Conservation (phyloP, 2,329 filamentous ascomycete genomes). For the Fusarium chaquense region DNA sequence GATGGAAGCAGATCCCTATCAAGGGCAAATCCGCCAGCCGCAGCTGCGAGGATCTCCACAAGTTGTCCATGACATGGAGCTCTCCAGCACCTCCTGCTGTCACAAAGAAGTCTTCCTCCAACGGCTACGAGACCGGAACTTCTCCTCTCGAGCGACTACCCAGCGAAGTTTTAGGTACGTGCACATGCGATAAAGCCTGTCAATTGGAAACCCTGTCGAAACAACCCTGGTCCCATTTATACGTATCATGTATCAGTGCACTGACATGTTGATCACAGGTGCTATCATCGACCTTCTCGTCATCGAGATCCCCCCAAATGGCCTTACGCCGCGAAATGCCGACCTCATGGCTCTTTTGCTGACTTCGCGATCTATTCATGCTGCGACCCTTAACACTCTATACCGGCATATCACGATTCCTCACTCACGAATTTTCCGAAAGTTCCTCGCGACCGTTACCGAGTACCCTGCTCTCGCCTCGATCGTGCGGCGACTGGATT, state of each 20-base stretch:
- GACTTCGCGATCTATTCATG: conserved; percentile 80
- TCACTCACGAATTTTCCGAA: conserved; percentile 85
- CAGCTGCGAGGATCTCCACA: conserved; percentile 71
- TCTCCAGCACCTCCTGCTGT: conserved; percentile 52
- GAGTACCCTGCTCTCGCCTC: conserved; percentile 76
- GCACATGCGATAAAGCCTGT: conserved; percentile 6
- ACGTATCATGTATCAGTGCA: conserved; percentile 18
- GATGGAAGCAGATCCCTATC: conserved; percentile 73
- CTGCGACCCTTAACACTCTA: conserved; percentile 78
- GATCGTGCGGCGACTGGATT: conserved; percentile 82
- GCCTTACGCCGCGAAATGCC: conserved; percentile 79
- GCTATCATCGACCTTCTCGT: conserved; percentile 80
- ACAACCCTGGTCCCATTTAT: conserved; percentile 26
- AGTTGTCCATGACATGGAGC: conserved; percentile 67
- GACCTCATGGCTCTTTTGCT: conserved; percentile 82
- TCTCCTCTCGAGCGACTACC: conserved; percentile 76
- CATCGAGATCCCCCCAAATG: conserved; percentile 78
- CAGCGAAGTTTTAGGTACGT: conserved; percentile 76
- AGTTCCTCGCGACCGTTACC: conserved; percentile 78
- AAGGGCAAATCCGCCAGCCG: conserved; percentile 69
- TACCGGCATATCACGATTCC: conserved; percentile 86
- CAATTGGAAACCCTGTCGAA: conserved; percentile 15
- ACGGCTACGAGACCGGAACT: conserved; percentile 57
- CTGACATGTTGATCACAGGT: conserved; percentile 59
- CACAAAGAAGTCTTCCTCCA: conserved; percentile 43